phyloP scores from a whole-genome alignment of 2,329 filamentous ascomycete genomes.

The Davidsoniella australis region DNA sequence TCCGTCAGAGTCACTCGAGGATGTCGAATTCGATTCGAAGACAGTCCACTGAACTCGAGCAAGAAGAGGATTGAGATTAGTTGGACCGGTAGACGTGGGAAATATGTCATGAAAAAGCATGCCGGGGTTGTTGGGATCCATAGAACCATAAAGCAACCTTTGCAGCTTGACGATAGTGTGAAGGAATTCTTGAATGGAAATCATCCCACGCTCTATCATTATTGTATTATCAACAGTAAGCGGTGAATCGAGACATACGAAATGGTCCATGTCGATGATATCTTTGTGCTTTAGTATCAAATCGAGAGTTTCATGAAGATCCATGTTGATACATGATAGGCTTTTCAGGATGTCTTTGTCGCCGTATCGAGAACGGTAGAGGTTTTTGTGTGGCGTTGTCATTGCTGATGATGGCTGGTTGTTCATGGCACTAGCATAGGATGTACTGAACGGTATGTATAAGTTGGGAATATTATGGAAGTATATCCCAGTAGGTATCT shows the following conservation, averaged over 20 bases:
- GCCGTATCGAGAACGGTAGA: neutral
- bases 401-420: neutral
- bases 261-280: constrained; percentile 6
- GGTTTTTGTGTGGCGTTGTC: no score
- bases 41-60: constrained; percentile 3
- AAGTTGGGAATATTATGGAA: no score
- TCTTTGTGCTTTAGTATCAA: constrained; percentile 5
- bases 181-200: constrained; percentile 17
- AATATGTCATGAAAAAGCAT: no score
- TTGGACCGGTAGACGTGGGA: no score
- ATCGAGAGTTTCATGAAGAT: constrained; percentile 12
- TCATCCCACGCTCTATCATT: constrained; percentile 16
- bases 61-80: neutral
- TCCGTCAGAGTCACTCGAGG: neutral
- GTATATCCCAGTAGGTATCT: no score
- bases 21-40: neutral
- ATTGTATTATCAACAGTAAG: constrained; percentile 5
- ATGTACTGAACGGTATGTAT: no score
- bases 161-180: constrained; percentile 16
- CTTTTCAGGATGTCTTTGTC: neutral
- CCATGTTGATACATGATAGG: constrained; percentile 4
- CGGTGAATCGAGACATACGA: constrained; percentile 14
- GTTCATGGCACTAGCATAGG: neutral
- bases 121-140: neutral
- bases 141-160: constrained; percentile 9